These are phyloP conservation scores for Solanum etuberosum DNA, from an alignment of 257 asterid species.

Conservation along the genomic window DNA sequence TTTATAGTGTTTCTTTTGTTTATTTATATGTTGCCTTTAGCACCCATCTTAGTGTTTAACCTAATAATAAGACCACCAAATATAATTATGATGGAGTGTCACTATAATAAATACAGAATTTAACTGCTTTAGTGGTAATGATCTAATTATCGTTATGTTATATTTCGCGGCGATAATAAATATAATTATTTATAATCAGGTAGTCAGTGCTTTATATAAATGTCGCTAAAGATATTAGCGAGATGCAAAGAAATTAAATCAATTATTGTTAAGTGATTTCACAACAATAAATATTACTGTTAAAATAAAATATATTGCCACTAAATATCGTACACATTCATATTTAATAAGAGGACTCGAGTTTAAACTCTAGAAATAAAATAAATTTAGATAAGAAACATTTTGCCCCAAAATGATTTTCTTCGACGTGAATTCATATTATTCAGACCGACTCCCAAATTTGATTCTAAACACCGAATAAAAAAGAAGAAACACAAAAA, in stretches of 20 bases:
- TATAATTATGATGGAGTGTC: not conserved
- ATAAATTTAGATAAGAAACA: no score
- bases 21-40: not conserved
- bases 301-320: no score
- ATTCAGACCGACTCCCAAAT: not conserved
- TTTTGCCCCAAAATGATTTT: not conserved
- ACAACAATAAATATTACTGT: no score
- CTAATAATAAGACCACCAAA: not conserved
- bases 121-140: no score
- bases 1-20: not conserved
- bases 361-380: not conserved
- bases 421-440: not conserved
- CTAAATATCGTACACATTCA: not conserved
- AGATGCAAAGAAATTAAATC: no score
- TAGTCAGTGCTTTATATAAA: no score
- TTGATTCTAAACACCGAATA: accelerated
- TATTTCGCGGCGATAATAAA: no score
- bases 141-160: no score
- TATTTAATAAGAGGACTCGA: not conserved
- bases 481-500: not conserved
- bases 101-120: no score
- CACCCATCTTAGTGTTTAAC: not conserved
- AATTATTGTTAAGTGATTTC: no score
- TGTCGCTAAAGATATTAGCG: no score
- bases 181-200: no score